Evolutionary conservation across 2,329 filamentous ascomycete genomes (phyloP).

Genomic region (Hymenoscyphus linearis): DNA sequence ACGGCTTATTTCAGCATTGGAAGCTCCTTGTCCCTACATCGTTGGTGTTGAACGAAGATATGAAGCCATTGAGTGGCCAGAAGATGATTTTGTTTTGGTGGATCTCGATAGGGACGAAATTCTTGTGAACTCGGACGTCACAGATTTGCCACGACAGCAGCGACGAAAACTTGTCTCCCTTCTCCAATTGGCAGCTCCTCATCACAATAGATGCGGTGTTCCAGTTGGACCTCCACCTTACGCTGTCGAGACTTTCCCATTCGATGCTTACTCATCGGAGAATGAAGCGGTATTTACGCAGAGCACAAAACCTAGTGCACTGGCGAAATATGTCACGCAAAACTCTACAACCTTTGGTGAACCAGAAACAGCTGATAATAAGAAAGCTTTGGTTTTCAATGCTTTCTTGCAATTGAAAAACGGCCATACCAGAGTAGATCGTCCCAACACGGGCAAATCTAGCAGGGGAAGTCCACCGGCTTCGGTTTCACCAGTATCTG

Average conservation of each 20-base stretch:
- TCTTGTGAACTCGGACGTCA: slow-evolving; percentile 74
- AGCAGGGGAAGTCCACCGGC: slow-evolving; percentile 56
- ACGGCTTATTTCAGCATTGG: slow-evolving; percentile 80
- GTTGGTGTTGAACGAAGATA: slow-evolving; percentile 93
- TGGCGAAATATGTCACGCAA: slow-evolving; percentile 82
- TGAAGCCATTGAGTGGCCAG: slow-evolving; percentile 76
- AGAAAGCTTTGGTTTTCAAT: slow-evolving; percentile 74
- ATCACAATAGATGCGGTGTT: slow-evolving; percentile 82
- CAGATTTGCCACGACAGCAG: slow-evolving; percentile 77
- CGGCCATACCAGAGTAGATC: slow-evolving; percentile 61
- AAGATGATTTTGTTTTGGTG: slow-evolving; percentile 92
- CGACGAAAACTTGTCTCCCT: slow-evolving; percentile 84
- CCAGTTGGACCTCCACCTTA: slow-evolving; percentile 85
- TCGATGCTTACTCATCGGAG: slow-evolving; percentile 85
- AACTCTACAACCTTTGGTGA: slow-evolving; percentile 86
- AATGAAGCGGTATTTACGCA: slow-evolving; percentile 74
- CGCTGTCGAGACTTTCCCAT: slow-evolving; percentile 86
- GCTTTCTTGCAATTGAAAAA: slow-evolving; percentile 75
- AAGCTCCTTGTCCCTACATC: slow-evolving; percentile 95
- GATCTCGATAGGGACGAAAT: slow-evolving; percentile 90
- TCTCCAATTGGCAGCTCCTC: slow-evolving; percentile 83
- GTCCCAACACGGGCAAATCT: slow-evolving; percentile 71
- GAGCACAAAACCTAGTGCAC: slow-evolving; percentile 61
- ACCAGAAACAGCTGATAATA: slow-evolving; percentile 38
- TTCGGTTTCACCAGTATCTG: slow-evolving; percentile 71